Evolutionary conservation across 371 early-diverging fungal species (phyloP), one percentile per base, ranked within the genome.

Genomic region (Lichtheimia hyalospora): DNA sequence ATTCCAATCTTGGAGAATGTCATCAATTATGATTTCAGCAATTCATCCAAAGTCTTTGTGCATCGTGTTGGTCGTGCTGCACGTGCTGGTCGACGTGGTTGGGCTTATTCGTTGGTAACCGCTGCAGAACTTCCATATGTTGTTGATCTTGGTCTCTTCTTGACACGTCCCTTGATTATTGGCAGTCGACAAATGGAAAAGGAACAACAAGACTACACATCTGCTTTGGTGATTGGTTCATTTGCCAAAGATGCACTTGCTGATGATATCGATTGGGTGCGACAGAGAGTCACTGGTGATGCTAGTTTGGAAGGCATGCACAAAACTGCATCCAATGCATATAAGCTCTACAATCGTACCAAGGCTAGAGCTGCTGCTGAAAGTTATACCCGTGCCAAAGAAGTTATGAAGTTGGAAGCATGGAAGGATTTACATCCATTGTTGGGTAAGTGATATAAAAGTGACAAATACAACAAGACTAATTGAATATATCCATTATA

Each of bases 31-130:
- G 98, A 99, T 62, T 96, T 99, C 71, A 86, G 94, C 15, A 88
- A 91, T 39, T 87, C 91, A 46, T 89, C 92, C 70, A 99, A 98
- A 73, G 91, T 98, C 20, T 96, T 98, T 84, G 86, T 99, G 20
- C 99, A 99, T 84, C 89, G 99, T 67, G 97, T 97, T 13, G 99
- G 99, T 61, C 90, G 99, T 83, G 93, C 93, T 34, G 99, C 96
- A 12, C 91, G 99, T 82, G 97, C 97, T 3, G 98, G 98, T 58
- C 86, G 92, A 60, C 84, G 86, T 52, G 99, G 99, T 51, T 89
- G 88, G 87, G 96, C 97, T 0, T 96, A 90, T 66, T 94, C 94
- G 3, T 74, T 99, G 46, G 86, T 97, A 0, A 84, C 96, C 0
- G 67, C 84, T 10, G 96, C 97, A 16, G 99, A 98, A 46, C 61